Conservation (phyloP, 768 basidiomycete species). For the Paxillus involutus region DNA sequence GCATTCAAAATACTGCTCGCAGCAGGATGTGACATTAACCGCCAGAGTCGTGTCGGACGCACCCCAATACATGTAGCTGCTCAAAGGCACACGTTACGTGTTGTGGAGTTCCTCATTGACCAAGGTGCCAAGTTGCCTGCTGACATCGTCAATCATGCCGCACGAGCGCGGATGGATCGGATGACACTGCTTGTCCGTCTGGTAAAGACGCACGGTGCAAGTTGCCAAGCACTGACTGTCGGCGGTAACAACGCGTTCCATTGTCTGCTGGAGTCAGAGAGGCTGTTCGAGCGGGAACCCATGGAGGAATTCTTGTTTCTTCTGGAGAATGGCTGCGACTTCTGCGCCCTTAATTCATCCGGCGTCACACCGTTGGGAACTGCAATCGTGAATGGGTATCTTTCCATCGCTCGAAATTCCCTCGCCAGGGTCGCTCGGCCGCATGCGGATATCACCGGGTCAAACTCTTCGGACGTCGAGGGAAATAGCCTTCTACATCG, state of each 20-base stretch:
- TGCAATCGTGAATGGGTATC: too few species aligned
- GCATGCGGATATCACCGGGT: neutral
- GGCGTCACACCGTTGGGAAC: too few species aligned
- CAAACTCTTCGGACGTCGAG: neutral
- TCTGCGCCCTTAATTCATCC: neutral
- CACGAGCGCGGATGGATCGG: neutral
- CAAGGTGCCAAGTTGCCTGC: neutral
- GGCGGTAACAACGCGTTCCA: neutral
- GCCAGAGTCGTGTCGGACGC: neutral
- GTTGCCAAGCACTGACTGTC: neutral
- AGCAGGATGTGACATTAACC: neutral
- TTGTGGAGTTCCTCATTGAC: neutral
- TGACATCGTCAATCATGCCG: neutral
- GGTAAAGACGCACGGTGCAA: too few species aligned
- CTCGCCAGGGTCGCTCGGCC: neutral
- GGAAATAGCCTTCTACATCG: neutral
- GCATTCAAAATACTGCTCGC: neutral
- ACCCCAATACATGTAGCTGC: neutral
- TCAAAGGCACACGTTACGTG: neutral
- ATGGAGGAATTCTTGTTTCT: neutral
- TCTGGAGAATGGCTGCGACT: neutral
- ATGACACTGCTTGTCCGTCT: neutral
- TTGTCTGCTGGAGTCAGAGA: neutral
- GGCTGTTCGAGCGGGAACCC: neutral
- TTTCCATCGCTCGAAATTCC: neutral